Evolutionary conservation across 73 alveolate genomes (phyloP).

Genomic region (Paramecium pentaurelia): DNA sequence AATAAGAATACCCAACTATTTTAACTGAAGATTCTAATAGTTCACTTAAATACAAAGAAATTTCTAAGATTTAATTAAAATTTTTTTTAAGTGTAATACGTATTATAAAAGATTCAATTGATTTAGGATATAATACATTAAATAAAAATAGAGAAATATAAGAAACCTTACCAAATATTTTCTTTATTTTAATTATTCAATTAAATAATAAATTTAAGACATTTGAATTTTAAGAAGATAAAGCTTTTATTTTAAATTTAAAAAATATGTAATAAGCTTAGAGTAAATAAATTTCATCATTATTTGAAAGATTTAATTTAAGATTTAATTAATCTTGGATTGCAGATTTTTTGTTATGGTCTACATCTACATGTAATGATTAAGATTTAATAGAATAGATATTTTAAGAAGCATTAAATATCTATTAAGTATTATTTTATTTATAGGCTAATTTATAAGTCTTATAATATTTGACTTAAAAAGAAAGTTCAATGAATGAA

Average conservation of each 20-base stretch:
- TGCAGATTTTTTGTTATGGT: background rate
- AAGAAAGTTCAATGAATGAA: background rate
- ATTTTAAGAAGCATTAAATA: background rate
- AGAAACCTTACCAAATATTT: background rate
- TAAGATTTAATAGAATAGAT: background rate
- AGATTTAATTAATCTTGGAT: background rate
- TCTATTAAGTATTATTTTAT: background rate
- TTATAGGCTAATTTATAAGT: background rate
- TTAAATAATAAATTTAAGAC: background rate
- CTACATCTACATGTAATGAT: background rate
- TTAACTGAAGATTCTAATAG: background rate
- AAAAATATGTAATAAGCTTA: background rate
- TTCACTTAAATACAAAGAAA: background rate
- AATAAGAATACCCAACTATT: background rate
- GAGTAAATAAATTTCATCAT: background rate
- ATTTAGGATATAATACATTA: slow-evolving; percentile 16
- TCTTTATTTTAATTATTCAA: background rate
- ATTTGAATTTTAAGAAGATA: background rate
- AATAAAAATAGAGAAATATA: background rate
- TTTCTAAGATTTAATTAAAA: background rate
- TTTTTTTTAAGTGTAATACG: background rate
- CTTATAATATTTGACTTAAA: background rate
- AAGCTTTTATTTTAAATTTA: background rate
- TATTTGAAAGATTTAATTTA: background rate
- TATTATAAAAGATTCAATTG: background rate